Conservation (phyloP, 2,329 filamentous ascomycete genomes). For the Leptodontidium sp. region DNA sequence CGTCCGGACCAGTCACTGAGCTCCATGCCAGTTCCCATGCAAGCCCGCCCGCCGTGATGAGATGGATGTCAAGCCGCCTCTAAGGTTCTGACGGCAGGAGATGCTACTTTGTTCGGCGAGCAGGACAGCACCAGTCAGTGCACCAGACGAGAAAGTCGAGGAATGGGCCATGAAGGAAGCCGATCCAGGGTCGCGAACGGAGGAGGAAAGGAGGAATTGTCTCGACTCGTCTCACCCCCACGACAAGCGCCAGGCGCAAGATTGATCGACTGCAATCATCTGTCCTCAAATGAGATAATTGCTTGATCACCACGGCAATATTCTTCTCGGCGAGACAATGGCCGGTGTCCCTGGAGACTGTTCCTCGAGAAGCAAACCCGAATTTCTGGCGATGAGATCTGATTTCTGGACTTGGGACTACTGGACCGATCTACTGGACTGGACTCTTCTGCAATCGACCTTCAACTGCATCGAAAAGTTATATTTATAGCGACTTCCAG, state of each 20-base stretch:
- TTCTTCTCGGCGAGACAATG: background rate
- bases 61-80: slow-evolving; percentile 4
- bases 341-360: background rate
- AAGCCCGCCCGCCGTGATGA: slow-evolving; percentile 10
- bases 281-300: background rate
- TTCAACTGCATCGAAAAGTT: background rate
- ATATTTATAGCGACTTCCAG: slow-evolving; percentile 12
- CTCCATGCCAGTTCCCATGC: slow-evolving; percentile 18
- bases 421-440: background rate
- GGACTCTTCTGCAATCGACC: background rate
- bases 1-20: slow-evolving; percentile 23
- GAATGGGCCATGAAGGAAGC: slow-evolving; percentile 6
- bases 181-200: slow-evolving; percentile 1
- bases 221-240: slow-evolving; percentile 18
- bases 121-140: slow-evolving; percentile 6
- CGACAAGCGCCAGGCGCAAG: slow-evolving; percentile 8
- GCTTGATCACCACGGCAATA: slow-evolving; percentile 8
- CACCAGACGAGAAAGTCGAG: background rate
- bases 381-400: background rate
- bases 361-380: background rate
- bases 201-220: background rate
- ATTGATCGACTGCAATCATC: slow-evolving; percentile 3
- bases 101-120: slow-evolving; percentile 10
- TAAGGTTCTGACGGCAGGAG: slow-evolving; percentile 9
- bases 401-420: background rate